phyloP scores from a whole-genome alignment of 108 stramenopile species.

The Fistulifera pelliculosa region DNA sequence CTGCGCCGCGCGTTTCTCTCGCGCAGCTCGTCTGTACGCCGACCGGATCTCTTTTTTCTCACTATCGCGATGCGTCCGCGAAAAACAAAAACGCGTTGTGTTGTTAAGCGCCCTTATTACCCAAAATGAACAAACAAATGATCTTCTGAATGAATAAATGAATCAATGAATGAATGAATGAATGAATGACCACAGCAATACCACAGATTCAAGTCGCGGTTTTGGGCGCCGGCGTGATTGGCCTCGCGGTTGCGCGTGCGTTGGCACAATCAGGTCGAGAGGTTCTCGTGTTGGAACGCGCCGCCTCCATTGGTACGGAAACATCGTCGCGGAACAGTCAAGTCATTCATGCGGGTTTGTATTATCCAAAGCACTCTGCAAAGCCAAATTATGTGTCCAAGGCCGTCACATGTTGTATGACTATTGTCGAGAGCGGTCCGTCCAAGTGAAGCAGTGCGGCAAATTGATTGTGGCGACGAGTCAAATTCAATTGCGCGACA shows the following conservation, averaged over 20 bases:
- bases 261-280: constrained; percentile 52
- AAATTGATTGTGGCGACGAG: constrained; percentile 74
- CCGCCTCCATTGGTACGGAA: constrained; percentile 36
- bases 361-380: constrained; percentile 56
- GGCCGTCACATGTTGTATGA: constrained; percentile 68
- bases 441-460: constrained; percentile 45
- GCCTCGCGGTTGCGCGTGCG: constrained; percentile 57
- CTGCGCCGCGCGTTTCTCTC: too few species aligned
- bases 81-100: too few species aligned
- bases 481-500: constrained; percentile 21
- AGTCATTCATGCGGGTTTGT: constrained; percentile 85
- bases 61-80: too few species aligned
- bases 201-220: constrained; percentile 64
- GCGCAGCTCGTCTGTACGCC: too few species aligned
- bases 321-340: constrained; percentile 76
- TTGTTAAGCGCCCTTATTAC: too few species aligned
- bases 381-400: constrained; percentile 67
- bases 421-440: constrained; percentile 44
- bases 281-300: constrained; percentile 63
- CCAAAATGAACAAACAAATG: too few species aligned
- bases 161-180: too few species aligned
- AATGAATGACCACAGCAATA: too few species aligned
- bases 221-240: constrained; percentile 79
- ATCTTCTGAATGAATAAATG: too few species aligned
- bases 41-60: too few species aligned